Evolutionary conservation across 73 alveolate species (phyloP), one percentile per base, ranked within the genome.

Genomic region (Paraurostyla sp.): DNA sequence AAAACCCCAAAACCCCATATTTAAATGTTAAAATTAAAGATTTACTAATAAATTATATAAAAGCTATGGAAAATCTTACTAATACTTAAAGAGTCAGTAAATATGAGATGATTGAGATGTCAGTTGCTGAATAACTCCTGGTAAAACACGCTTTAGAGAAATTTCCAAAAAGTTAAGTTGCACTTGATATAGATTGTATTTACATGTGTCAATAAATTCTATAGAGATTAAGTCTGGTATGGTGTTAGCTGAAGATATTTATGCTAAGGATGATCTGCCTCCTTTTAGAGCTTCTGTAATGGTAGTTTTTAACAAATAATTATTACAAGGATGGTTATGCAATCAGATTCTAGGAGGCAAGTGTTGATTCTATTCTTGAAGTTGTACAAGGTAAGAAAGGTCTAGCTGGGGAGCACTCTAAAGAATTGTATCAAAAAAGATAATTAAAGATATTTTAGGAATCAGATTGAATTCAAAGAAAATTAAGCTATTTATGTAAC

Each of bases 261-360:
- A 23, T 33, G 82, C 93, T 30, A 15, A 29, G 7, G 92, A 63
- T 30, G 83, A 68, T 33, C 52, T 91, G 13, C 96, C 96, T 0
- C 93, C 93, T 7, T 91, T 91, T 60, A 27, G 93, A 75, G 96
- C 96, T 13, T 86, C 94, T 15, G 69, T 82, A 0, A 91, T 91
- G 96, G 82, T 65, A 60, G 13, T 15, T 25, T 40, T 65, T 2
- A 65, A 65, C 2, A 15, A 27, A 65, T 18, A 38, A 11, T 7
- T 32, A 6, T 32, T 1, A 1, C 1, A 18, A 65, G 82, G 96
- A 91, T 76, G 96, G 96, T 0, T 91, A 87, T 78, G 96, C 96
- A 29, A 41, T 86, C 18, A 85, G 57, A 62, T 33, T 40, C 25
- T 59, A 22, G 33, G 76, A 36, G 30, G 76, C 62, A 16, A 60